Evolutionary conservation across 2,329 filamentous ascomycete genomes (phyloP), one percentile per base, ranked within the genome.

Genomic region (Microcera coccophila): DNA sequence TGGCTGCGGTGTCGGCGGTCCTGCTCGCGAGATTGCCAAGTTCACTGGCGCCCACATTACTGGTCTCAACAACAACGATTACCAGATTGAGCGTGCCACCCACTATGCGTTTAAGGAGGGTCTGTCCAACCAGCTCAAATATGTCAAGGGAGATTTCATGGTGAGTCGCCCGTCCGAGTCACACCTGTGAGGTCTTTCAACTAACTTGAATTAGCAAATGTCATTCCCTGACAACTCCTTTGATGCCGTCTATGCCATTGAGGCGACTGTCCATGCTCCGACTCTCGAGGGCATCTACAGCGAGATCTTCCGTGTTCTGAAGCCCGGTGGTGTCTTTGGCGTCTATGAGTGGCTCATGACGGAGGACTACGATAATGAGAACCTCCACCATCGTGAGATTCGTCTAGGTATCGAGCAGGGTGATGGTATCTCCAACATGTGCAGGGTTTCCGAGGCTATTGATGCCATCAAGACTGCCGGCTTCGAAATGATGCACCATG

Each of bases 321-420:
- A 97, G 78, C 93, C 93, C 16, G 93, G 93, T 47, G 91, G 93
- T 66, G 76, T 89, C 39, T 98, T 97, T 59, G 93, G 91, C 63
- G 91, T 97, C 39, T 98, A 97, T 71, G 93, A 98, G 70, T 97
- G 93, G 93, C 76, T 97, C 62, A 97, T 98, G 93, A 97, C 90
- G 5, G 90, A 96, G 50, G 74, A 84, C 18, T 98, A 96, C 70
- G 86, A 97, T 72, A 91, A 95, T 64, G 76, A 85, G 47, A 90
- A 96, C 75, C 68, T 87, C 1, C 76, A 82, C 60, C 93, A 97
- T 73, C 86, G 90, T 54, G 81, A 87, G 64, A 93, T 97, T 62
- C 87, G 93, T 52, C 82, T 96, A 15, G 90, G 86, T 52, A 98
- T 98, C 53, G 93, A 98, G 75, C 84, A 89, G 64, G 93, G 93